A percentile compares a stretch with the other conserved stretches of the same genome.
Conservation (phyloP, 1,284 basidiomycete species). For the Earliella scabrosa region DNA sequence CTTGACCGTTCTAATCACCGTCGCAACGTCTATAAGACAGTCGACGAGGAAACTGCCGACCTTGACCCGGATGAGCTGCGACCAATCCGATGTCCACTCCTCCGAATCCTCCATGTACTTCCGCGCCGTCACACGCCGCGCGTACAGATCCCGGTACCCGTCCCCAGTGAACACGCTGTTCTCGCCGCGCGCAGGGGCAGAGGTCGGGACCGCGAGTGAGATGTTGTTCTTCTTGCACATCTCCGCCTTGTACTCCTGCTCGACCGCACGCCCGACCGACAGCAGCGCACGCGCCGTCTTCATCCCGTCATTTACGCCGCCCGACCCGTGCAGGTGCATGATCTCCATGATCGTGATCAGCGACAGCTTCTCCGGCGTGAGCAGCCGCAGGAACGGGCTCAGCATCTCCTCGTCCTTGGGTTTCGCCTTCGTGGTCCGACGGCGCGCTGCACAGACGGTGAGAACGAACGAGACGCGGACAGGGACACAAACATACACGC, state of each 20-base stretch:
- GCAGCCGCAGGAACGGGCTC: slow-evolving; percentile 74
- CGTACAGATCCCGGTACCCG: slow-evolving; percentile 61
- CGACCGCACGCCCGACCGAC: slow-evolving; percentile 84
- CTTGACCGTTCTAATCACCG: slow-evolving; percentile 66
- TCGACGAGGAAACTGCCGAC: slow-evolving; percentile 88
- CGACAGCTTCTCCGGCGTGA: slow-evolving; percentile 82
- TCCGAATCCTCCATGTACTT: slow-evolving; percentile 68
- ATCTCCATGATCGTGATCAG: slow-evolving; percentile 91
- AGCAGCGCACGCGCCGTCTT: slow-evolving; percentile 88
- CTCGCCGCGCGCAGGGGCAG: slow-evolving; percentile 39
- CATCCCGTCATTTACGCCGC: slow-evolving; percentile 86
- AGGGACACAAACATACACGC: not conserved
- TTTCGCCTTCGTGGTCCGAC: not conserved
- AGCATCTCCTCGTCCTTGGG: slow-evolving; percentile 30
- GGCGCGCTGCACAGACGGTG: not conserved
- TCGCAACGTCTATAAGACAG: slow-evolving; percentile 83
- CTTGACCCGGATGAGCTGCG: slow-evolving; percentile 75
- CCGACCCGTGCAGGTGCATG: slow-evolving; percentile 82
- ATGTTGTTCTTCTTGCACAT: slow-evolving; percentile 76
- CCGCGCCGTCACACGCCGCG: slow-evolving; percentile 64
- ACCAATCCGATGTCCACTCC: slow-evolving; percentile 83
- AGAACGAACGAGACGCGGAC: not conserved
- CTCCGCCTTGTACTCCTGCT: slow-evolving; percentile 87
- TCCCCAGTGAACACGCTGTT: slow-evolving; percentile 58
- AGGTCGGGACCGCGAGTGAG: slow-evolving; percentile 43